These are phyloP conservation scores for Populus tomentosa DNA, from an alignment of 441 rosid genomes.

Conservation along the genomic window DNA sequence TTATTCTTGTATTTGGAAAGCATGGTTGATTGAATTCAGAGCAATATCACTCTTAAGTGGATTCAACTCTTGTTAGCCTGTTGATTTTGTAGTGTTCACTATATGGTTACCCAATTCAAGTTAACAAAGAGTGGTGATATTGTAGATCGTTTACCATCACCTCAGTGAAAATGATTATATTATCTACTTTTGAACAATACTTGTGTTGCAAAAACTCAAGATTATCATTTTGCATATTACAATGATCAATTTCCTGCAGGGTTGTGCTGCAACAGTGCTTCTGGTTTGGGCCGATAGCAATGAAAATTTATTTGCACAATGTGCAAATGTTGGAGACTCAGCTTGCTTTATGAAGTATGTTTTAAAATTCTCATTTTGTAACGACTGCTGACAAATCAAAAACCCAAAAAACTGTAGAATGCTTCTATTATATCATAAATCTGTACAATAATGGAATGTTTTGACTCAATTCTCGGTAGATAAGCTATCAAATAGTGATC, in stretches of 20 bases:
- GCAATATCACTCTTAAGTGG: neutral
- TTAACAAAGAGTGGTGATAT: neutral
- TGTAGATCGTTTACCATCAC: neutral
- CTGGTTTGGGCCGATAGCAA: conserved; percentile 70
- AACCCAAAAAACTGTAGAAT: neutral
- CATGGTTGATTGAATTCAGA: conserved; percentile 3
- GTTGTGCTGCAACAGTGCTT: conserved; percentile 93
- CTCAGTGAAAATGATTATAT: neutral
- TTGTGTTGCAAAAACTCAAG: neutral
- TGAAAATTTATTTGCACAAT: conserved; percentile 63
- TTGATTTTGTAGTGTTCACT: neutral
- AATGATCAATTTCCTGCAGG: conserved; percentile 38
- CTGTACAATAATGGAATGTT: neutral
- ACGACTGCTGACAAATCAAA: neutral
- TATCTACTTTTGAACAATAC: neutral
- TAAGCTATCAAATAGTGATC: conserved; percentile 1
- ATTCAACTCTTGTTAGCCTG: neutral
- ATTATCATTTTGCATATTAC: neutral
- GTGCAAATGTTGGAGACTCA: conserved; percentile 98
- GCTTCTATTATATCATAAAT: neutral
- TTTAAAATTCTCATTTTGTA: conserved; percentile 15
- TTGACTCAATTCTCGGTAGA: neutral
- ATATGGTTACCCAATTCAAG: neutral
- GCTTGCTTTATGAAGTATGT: conserved; percentile 82
- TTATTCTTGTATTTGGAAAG: neutral